Percentiles rank a stretch among this genome's conserved stretches.
Conservation (phyloP, 108 stramenopile genomes). For the Pseudonitzschia pungens region DNA sequence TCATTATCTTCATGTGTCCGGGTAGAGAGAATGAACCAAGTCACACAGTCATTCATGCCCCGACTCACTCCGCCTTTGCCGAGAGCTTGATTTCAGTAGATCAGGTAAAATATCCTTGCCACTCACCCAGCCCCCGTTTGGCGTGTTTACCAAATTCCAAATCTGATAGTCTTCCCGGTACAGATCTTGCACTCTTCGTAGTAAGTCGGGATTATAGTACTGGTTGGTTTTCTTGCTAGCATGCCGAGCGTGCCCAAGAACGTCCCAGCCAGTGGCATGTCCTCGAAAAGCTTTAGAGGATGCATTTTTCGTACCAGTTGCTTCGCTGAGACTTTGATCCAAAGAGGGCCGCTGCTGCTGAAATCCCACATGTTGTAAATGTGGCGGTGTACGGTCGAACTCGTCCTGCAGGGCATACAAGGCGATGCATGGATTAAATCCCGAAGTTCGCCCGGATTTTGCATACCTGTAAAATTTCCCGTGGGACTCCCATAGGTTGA, state of each 20-base stretch:
- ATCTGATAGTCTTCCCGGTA: not conserved
- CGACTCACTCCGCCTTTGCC: too few species aligned
- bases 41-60: too few species aligned
- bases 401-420: not conserved
- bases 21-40: too few species aligned
- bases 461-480: not conserved
- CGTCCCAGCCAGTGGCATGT: not conserved
- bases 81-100: not conserved
- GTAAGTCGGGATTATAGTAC: conserved; percentile 3
- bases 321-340: not conserved
- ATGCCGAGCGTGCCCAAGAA: not conserved
- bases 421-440: not conserved
- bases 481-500: conserved; percentile 48
- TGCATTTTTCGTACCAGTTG: too few species aligned
- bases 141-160: not conserved
- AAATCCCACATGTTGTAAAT: conserved; percentile 3
- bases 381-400: not conserved
- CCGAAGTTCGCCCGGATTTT: not conserved
- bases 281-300: not conserved
- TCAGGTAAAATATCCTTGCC: not conserved
- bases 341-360: not conserved
- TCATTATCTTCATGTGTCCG: too few species aligned
- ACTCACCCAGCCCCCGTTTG: not conserved
- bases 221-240: not conserved
- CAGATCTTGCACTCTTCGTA: not conserved